These are phyloP conservation scores for Lippia alba DNA, from an alignment of 305 asterid species.

Conservation along the genomic window DNA sequence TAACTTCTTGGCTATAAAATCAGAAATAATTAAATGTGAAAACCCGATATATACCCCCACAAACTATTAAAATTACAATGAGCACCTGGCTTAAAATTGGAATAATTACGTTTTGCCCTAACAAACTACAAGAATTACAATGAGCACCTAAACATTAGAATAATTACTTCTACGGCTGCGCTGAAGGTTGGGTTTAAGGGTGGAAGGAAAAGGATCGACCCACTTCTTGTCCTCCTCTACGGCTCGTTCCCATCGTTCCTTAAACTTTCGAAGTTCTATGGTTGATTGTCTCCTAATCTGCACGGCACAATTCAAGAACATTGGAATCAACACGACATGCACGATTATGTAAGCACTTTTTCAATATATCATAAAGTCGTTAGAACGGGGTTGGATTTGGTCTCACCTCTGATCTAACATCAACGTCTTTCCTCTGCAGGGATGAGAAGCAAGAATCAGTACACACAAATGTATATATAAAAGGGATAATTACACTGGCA, in stretches of 20 bases:
- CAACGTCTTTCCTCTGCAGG: constrained; percentile 56
- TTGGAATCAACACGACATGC: too few relatives aligned
- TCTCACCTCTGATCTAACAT: constrained; percentile 76
- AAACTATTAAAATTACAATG: constrained; percentile 19
- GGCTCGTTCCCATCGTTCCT: constrained; percentile 86
- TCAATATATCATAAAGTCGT: too few relatives aligned
- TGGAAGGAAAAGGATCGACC: constrained; percentile 75
- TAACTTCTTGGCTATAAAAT: too few relatives aligned
- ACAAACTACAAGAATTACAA: not conserved
- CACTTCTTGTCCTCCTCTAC: constrained; percentile 68
- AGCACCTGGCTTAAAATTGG: not conserved
- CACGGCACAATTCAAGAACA: not conserved
- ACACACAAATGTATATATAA: not conserved
- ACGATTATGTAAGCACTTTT: too few relatives aligned
- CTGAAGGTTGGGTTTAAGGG: constrained; percentile 44
- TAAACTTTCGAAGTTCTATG: constrained; percentile 67
- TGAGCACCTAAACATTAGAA: constrained; percentile 35
- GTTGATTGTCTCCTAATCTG: constrained; percentile 93
- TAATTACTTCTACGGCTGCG: constrained; percentile 36
- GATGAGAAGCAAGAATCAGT: constrained; percentile 19
- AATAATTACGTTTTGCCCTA: too few relatives aligned
- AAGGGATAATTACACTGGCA: too few relatives aligned
- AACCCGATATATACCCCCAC: not conserved
- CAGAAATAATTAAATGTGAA: constrained; percentile 1
- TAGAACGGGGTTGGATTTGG: not conserved